A percentile compares a stretch with the other conserved stretches of the same genome.
Conservation (phyloP, 2,329 filamentous ascomycete species). For the Bipolaris victoriae region DNA sequence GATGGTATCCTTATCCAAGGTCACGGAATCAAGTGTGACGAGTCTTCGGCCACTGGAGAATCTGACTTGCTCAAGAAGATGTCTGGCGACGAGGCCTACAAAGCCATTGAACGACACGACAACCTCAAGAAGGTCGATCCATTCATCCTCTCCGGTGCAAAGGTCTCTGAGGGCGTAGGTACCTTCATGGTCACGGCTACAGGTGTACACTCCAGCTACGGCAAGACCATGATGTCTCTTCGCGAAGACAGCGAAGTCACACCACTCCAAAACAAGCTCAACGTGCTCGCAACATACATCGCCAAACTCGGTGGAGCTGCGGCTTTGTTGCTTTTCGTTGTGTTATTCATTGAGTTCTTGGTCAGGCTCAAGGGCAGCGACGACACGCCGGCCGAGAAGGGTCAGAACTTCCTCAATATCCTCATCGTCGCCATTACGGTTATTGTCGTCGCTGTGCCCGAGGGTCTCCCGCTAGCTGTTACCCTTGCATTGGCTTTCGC, state of each 20-base stretch:
- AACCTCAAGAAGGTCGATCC: constrained; percentile 73
- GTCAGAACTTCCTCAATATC: constrained; percentile 70
- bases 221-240: constrained; percentile 79
- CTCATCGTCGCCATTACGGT: constrained; percentile 70
- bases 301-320: constrained; percentile 79
- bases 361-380: constrained; percentile 65
- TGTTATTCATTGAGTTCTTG: constrained; percentile 85
- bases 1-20: constrained; percentile 73
- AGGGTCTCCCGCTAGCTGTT: constrained; percentile 70
- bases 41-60: constrained; percentile 76
- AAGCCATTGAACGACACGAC: constrained; percentile 66
- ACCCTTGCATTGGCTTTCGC: constrained; percentile 72
- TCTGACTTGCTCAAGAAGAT: constrained; percentile 75
- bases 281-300: constrained; percentile 78
- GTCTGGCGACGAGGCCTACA: constrained; percentile 68
- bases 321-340: constrained; percentile 79
- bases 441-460: constrained; percentile 71
- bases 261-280: constrained; percentile 78
- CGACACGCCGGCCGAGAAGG: constrained; percentile 71
- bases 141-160: constrained; percentile 86
- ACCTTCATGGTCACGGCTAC: constrained; percentile 77
- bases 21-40: constrained; percentile 72
- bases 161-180: constrained; percentile 77
- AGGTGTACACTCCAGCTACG: constrained; percentile 75
- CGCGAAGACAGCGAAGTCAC: constrained; percentile 79